A percentile compares a stretch with the other conserved stretches of the same genome.
Conservation (phyloP, 371 early-diverging fungal species). For the Lichtheimia corymbifera region DNA sequence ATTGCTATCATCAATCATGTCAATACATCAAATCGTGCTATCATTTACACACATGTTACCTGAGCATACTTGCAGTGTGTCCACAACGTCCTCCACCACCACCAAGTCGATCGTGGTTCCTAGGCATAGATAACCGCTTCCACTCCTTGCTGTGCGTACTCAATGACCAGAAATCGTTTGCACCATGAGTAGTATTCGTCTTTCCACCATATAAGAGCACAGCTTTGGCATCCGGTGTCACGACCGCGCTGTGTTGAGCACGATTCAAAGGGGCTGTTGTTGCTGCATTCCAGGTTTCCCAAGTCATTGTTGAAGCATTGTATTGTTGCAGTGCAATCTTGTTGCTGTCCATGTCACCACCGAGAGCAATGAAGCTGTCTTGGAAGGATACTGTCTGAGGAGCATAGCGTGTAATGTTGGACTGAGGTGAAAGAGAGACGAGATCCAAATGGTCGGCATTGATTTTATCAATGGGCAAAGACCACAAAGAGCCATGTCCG, state of each 20-base stretch:
- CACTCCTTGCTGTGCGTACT: not conserved
- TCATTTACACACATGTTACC: not conserved
- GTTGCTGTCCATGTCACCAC: too few relatives aligned
- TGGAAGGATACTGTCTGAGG: too few relatives aligned
- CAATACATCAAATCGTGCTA: too few relatives aligned
- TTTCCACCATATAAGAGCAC: constrained; percentile 6
- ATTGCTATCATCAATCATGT: not conserved
- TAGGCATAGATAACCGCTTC: not conserved
- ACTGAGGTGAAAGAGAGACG: too few relatives aligned
- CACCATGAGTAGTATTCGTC: not conserved
- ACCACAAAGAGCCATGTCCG: constrained; percentile 7
- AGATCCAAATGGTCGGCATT: not conserved
- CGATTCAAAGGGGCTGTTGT: too few relatives aligned
- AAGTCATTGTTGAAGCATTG: too few relatives aligned
- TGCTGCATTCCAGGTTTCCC: too few relatives aligned
- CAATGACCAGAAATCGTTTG: constrained; percentile 8
- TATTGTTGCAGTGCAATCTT: too few relatives aligned
- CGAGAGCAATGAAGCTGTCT: too few relatives aligned
- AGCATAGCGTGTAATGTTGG: too few relatives aligned
- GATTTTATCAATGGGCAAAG: not conserved
- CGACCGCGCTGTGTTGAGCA: not conserved
- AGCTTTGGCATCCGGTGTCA: not conserved
- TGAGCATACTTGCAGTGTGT: constrained; percentile 14
- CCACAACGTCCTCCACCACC: constrained; percentile 5
- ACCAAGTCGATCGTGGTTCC: not conserved